phyloP scores from a whole-genome alignment of 179 eudicot species.

The Vitellaria paradoxa region DNA sequence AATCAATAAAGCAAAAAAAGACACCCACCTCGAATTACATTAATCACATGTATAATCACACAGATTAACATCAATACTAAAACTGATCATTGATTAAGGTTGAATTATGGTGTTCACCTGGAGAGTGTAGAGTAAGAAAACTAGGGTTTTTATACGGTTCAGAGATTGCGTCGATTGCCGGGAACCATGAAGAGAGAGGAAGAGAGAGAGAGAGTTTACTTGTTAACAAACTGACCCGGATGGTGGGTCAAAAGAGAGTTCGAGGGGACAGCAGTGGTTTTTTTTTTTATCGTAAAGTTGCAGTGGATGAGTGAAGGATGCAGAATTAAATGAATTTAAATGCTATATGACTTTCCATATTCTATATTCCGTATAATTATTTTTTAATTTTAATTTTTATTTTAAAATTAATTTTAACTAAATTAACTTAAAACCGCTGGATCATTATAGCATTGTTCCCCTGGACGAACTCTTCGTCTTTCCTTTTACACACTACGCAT shows the following conservation, averaged over 20 bases:
- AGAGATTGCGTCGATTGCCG: constrained; percentile 27
- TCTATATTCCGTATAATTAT: no score
- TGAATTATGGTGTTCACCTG: constrained; percentile 11
- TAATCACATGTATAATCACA: not conserved
- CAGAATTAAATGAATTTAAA: no score
- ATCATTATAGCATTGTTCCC: no score
- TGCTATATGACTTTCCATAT: no score
- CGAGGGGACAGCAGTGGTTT: no score
- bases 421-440: no score
- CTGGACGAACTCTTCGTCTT: constrained; percentile 2
- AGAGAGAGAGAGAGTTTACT: not conserved
- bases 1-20: constrained; percentile 1
- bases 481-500: not conserved
- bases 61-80: not conserved
- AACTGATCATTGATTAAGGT: not conserved
- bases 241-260: constrained; percentile 18
- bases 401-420: no score
- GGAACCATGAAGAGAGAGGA: constrained; percentile 38
- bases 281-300: no score
- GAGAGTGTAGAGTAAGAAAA: constrained; percentile 9
- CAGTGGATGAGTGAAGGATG: no score
- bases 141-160: constrained; percentile 21
- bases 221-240: constrained; percentile 17
- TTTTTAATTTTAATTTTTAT: no score
- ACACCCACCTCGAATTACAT: not conserved